Percentiles rank a stretch among this genome's conserved stretches.
Conservation (phyloP, 208 protist genomes). For the Vickermania spadyakhi region DNA sequence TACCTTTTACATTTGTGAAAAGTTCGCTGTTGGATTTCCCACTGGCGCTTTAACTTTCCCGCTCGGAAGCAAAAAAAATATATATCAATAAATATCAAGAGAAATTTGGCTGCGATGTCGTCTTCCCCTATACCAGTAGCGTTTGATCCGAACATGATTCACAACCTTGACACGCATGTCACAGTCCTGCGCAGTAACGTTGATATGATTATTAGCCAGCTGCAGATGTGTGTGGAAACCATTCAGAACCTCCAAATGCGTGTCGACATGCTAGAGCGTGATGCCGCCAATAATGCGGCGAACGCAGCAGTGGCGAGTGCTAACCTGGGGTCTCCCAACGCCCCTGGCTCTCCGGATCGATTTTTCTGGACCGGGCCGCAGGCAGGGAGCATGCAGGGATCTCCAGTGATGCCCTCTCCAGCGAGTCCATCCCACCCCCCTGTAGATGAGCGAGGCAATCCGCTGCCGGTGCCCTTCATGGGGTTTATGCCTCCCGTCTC, state of each 20-base stretch:
- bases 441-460: neutral
- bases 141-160: neutral
- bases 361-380: neutral
- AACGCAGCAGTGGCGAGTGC: neutral
- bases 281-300: slow-evolving; percentile 7
- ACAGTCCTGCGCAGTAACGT: neutral
- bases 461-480: neutral
- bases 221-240: neutral
- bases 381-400: neutral
- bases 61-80: no score
- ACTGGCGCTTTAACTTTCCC: no score
- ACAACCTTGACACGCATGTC: neutral
- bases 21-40: no score
- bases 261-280: slow-evolving; percentile 25
- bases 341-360: neutral
- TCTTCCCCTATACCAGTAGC: neutral
- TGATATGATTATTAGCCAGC: neutral
- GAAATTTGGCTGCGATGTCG: neutral
- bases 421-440: neutral
- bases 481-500: neutral
- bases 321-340: neutral
- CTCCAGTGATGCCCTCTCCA: neutral
- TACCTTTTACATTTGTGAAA: no score
- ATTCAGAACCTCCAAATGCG: slow-evolving; percentile 11
- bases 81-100: no score